Evolutionary conservation across 2,329 filamentous ascomycete species (phyloP).

Genomic region (Aspergillus texensis): DNA sequence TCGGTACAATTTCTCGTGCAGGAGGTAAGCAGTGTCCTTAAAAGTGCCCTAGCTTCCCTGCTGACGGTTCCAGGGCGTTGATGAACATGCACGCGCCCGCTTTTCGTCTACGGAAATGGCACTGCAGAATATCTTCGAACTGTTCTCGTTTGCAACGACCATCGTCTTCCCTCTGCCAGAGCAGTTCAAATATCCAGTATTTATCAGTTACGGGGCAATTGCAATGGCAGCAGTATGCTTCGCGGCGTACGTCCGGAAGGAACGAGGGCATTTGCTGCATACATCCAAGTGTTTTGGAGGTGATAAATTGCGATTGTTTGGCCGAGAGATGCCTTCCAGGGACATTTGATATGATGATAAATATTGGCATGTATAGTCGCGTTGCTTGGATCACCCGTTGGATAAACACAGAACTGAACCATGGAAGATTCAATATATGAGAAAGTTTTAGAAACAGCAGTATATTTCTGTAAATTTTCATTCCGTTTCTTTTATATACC

Average conservation of each 20-base stretch:
- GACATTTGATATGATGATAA: not conserved
- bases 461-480: not conserved
- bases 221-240: conserved; percentile 45
- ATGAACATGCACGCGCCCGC: conserved; percentile 59
- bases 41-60: not conserved
- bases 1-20: conserved; percentile 64
- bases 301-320: conserved; percentile 8
- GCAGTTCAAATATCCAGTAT: conserved; percentile 66
- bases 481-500: not conserved
- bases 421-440: not conserved
- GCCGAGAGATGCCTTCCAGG: not conserved
- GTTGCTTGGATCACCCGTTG: not conserved
- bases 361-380: not conserved
- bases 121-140: conserved; percentile 70
- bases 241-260: conserved; percentile 58
- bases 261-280: conserved; percentile 65
- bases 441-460: not conserved
- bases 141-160: conserved; percentile 67
- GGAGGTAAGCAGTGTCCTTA: conserved; percentile 47
- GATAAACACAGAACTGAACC: not conserved
- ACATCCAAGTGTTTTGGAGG: conserved; percentile 20
- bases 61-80: conserved; percentile 51
- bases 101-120: conserved; percentile 71
- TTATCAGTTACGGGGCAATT: conserved; percentile 55
- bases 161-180: conserved; percentile 65